Evolutionary conservation across 176 grass and related monocot species (phyloP).

Genomic region (Aegilops sharonensis): DNA sequence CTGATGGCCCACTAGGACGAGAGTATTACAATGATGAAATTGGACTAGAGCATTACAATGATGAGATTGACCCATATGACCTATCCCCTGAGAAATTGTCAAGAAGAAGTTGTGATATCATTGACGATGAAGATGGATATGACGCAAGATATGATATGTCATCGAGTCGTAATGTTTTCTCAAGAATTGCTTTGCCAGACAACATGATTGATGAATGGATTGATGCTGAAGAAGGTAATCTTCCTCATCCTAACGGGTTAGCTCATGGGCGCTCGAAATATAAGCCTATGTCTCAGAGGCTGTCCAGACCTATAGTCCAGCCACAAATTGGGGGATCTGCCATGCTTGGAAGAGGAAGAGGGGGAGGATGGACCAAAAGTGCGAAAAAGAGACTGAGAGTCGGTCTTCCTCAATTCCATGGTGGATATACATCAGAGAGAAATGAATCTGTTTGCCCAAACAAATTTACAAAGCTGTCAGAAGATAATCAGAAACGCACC

Average conservation of each 20-base stretch:
- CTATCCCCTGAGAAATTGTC: conserved; percentile 27
- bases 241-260: conserved; percentile 31
- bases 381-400: conserved; percentile 48
- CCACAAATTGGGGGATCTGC: conserved; percentile 21
- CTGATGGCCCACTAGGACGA: conserved; percentile 17
- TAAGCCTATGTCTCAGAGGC: conserved; percentile 36
- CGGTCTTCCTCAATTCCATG: conserved; percentile 32
- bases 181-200: conserved; percentile 52
- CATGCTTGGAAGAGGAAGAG: conserved; percentile 46
- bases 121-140: conserved; percentile 44
- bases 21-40: conserved; percentile 36
- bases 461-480: conserved; percentile 44
- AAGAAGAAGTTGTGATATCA: conserved; percentile 22
- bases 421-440: conserved; percentile 33
- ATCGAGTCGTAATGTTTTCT: conserved; percentile 50
- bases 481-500: conserved; percentile 26
- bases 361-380: conserved; percentile 45
- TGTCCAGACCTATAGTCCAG: conserved; percentile 32
- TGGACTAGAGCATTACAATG: conserved; percentile 20
- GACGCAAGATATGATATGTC: conserved; percentile 35
- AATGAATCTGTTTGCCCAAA: conserved; percentile 40
- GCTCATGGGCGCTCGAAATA: conserved; percentile 24
- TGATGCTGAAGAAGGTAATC: conserved; percentile 16
- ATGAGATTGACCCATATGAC: conserved; percentile 43
- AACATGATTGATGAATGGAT: conserved; percentile 28